Base-by-base conservation (phyloP, 1,139 yeast genomes). In the Zygosaccharomyces sapae region DNA sequence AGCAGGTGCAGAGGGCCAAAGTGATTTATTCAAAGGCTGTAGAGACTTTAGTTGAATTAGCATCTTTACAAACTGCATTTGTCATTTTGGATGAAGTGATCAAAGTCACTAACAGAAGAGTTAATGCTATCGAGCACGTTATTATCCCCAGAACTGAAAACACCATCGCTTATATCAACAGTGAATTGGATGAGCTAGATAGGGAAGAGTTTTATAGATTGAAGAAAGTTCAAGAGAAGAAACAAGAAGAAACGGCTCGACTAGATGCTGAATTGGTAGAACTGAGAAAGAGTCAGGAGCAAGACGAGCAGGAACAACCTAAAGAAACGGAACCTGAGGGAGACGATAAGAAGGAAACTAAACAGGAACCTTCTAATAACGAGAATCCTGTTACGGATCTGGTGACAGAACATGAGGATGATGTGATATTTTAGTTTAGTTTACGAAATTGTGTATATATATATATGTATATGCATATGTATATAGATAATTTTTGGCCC, bases 91-190 rank as follows among this genome's bases (percentile, higher is more conserved):
- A 92, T 70, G 98, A 92, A 67, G 98, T 92, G 50, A 92, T 92
- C 68, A 92, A 92, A 70, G 96, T 92, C 47, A 92, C 98, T 49
- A 92, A 92, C 70, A 81, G 98, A 72, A 86, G 98, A 77, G 98
- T 92, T 61, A 92, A 92, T 69, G 97, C 98, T 56, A 92, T 92
- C 71, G 98, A 92, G 72, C 97, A 92, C 67, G 97, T 92, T 44
- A 90, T 92, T 62, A 92, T 92, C 51, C 98, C 98, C 53, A 80
- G 97, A 70, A 90, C 97, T 2, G 97, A 92, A 69, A 92, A 92
- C 69, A 92, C 98, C 31, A 92, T 92, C 62, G 79, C 86, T 52
- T 80, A 92, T 69, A 92, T 92, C 73, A 89, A 89, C 69, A 87
- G 96, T 27, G 98, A 92, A 68, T 78, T 92, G 67, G 98, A 92